Percentiles rank a stretch among this genome's conserved stretches.
Evolutionary conservation across 2,329 filamentous ascomycete species (phyloP).

Genomic region (Xylaria sp.): DNA sequence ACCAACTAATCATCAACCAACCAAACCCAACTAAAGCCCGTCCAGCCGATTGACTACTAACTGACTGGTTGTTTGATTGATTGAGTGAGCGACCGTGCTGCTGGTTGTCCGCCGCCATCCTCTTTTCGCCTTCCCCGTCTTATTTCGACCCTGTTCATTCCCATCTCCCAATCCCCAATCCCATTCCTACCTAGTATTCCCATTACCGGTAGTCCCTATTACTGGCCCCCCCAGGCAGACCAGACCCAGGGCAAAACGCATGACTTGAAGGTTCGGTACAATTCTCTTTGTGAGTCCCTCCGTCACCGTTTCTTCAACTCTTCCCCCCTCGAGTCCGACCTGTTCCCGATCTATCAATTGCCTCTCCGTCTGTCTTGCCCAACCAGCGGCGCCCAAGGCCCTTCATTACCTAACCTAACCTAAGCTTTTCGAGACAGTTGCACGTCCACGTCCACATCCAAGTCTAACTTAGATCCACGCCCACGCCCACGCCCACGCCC

Average conservation of each 20-base stretch:
- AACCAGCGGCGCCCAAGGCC: constrained; percentile 14
- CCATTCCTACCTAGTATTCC: constrained; percentile 2
- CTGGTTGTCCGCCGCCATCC: constrained; percentile 29
- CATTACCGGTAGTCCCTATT: not conserved
- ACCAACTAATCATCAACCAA: constrained; percentile 35
- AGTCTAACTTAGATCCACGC: too few species aligned
- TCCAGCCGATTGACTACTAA: constrained; percentile 26
- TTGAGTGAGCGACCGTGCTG: constrained; percentile 5
- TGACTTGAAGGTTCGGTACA: constrained; percentile 36
- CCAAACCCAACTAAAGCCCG: constrained; percentile 34
- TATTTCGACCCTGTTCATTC: constrained; percentile 36
- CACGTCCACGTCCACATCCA: not conserved
- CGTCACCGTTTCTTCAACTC: constrained; percentile 15
- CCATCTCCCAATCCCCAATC: constrained; percentile 27
- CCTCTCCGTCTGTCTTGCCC: constrained; percentile 19
- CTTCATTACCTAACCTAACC: constrained; percentile 13
- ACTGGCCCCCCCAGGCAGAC: not conserved
- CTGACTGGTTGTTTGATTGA: too few species aligned
- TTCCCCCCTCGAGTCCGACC: constrained; percentile 29
- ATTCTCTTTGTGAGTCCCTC: constrained; percentile 37
- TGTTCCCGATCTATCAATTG: constrained; percentile 34
- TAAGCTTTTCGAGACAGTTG: constrained; percentile 18
- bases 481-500: constrained; percentile 4
- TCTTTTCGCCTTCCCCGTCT: constrained; percentile 34
- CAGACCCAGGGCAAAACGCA: constrained; percentile 24